Conservation (phyloP, 1,139 yeast genomes). For the Saccharomyces hybrid region DNA sequence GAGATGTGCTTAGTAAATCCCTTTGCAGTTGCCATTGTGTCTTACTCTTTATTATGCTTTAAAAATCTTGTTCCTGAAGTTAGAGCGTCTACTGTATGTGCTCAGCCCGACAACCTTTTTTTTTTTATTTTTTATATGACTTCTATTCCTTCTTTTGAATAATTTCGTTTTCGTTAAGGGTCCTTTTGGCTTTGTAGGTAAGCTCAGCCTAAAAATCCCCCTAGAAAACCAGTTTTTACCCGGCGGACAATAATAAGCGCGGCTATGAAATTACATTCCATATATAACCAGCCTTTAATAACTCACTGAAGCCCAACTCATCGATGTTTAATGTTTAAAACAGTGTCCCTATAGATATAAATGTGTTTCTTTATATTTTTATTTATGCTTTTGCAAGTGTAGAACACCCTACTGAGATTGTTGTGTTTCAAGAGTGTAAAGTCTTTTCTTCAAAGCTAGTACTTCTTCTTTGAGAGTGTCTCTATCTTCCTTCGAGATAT, state of each 20-base stretch:
- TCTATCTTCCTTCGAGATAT: background rate
- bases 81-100: background rate
- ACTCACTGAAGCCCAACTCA: background rate
- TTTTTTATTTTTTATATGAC: background rate
- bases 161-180: background rate
- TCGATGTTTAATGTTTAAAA: background rate
- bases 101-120: background rate
- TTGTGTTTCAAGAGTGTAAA: background rate
- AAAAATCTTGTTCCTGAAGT: background rate
- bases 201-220: background rate
- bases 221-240: background rate
- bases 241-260: background rate
- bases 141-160: background rate
- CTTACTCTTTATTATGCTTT: background rate
- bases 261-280: background rate
- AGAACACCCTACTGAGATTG: background rate
- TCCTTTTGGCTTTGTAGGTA: background rate
- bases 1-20: slow-evolving; percentile 24
- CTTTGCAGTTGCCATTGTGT: slow-evolving; percentile 3
- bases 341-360: background rate
- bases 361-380: background rate
- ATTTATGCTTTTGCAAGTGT: background rate
- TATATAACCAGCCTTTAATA: background rate
- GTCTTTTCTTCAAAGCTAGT: background rate
- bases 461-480: background rate